Evolutionary conservation across 2,329 filamentous ascomycete species (phyloP).

Genomic region (Ambrosiella cleistominuta): DNA sequence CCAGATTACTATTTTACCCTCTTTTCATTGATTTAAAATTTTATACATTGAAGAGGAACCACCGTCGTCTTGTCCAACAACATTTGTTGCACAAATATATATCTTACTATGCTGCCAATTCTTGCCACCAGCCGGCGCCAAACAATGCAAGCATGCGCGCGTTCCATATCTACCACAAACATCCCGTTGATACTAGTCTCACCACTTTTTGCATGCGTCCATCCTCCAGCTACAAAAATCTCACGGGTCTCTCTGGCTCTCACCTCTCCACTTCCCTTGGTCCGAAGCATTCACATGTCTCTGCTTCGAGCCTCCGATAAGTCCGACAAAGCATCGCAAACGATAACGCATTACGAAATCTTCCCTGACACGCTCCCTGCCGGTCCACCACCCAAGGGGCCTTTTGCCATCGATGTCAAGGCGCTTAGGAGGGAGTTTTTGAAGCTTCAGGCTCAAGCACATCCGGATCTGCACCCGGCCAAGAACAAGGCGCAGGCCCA

Average conservation of each 20-base stretch:
- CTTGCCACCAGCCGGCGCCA: constrained; percentile 2
- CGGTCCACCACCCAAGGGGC: constrained; percentile 60
- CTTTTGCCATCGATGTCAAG: constrained; percentile 56
- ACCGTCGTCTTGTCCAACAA: no score
- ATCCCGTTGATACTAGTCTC: constrained; percentile 8
- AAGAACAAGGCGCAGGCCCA: constrained; percentile 44
- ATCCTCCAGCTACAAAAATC: not conserved
- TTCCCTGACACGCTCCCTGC: constrained; percentile 63
- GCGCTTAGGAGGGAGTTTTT: constrained; percentile 73
- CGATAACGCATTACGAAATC: constrained; percentile 60
- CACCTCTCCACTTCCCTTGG: not conserved
- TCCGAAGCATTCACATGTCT: not conserved
- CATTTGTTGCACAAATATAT: not conserved
- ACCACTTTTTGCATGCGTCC: constrained; percentile 2
- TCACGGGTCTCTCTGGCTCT: not conserved
- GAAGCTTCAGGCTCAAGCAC: constrained; percentile 56
- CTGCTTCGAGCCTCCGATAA: not conserved
- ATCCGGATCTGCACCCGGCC: constrained; percentile 51
- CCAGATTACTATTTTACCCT: no score
- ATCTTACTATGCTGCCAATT: not conserved
- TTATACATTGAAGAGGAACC: no score
- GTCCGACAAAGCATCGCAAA: not conserved
- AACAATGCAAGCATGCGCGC: not conserved
- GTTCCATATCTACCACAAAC: not conserved
- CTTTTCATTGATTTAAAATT: no score